These are phyloP conservation scores for Podospora bellae-mahoneyi DNA, from an alignment of 495 filamentous ascomycete species.

Conservation along the genomic window DNA sequence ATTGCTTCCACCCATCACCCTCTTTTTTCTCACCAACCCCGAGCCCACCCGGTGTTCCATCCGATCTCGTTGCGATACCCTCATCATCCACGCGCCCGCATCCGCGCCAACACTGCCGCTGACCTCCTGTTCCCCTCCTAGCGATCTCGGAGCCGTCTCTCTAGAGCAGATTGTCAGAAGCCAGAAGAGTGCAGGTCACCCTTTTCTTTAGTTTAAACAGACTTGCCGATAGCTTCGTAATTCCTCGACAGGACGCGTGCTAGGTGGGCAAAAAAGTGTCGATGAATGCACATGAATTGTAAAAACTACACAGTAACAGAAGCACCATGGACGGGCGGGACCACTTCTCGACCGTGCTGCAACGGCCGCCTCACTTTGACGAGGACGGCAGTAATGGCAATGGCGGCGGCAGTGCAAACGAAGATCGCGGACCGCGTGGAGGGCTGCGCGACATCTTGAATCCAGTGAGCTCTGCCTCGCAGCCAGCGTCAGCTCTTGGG, in stretches of 20 bases:
- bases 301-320: conserved; percentile 22
- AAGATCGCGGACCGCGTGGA: conserved; percentile 33
- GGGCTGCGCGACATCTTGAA: conserved; percentile 41
- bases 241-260: conserved; percentile 12
- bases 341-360: conserved; percentile 47
- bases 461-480: conserved; percentile 34
- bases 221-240: conserved; percentile 8
- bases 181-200: conserved; percentile 1
- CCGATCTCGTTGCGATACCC: conserved; percentile 20
- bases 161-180: background rate
- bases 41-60: conserved; percentile 8
- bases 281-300: conserved; percentile 31
- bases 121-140: background rate
- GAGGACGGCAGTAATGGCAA: conserved; percentile 36
- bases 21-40: background rate
- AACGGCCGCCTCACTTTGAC: conserved; percentile 41
- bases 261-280: conserved; percentile 16
- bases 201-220: conserved; percentile 4
- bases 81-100: conserved; percentile 8
- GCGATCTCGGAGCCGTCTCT: conserved; percentile 9
- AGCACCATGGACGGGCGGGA: conserved; percentile 27
- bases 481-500: conserved; percentile 16
- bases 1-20: background rate
- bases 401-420: conserved; percentile 22
- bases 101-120: background rate